Percentiles rank a stretch among this genome's conserved stretches.
Evolutionary conservation across 805 yeast genomes (phyloP).

Genomic region (Candida anglica): DNA sequence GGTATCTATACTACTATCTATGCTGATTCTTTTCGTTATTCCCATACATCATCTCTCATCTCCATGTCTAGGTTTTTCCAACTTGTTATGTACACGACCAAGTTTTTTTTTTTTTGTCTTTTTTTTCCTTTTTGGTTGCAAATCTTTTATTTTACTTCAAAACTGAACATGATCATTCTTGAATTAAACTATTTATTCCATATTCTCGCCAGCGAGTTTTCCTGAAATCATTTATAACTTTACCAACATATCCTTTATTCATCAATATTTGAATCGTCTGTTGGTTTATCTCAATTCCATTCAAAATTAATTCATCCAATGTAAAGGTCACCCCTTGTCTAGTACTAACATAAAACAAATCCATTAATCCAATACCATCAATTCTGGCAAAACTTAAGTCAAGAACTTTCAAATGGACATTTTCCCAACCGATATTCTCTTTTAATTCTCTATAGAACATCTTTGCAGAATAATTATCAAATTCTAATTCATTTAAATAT

Average conservation of each 20-base stretch:
- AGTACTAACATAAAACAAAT: constrained; percentile 16
- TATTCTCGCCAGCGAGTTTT: constrained; percentile 29
- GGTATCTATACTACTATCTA: too few species aligned
- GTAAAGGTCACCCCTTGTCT: constrained; percentile 4
- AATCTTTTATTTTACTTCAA: too few species aligned
- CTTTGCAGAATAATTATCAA: constrained; percentile 31
- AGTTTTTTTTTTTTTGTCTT: too few species aligned
- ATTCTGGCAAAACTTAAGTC: constrained; percentile 37
- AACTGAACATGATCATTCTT: too few species aligned
- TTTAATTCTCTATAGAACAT: constrained; percentile 23
- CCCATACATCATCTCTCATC: too few species aligned
- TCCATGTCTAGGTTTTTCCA: too few species aligned
- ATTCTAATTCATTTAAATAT: constrained; percentile 29
- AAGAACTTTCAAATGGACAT: constrained; percentile 15
- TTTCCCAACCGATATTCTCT: constrained; percentile 10
- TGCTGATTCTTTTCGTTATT: too few species aligned
- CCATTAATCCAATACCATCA: constrained; percentile 37
- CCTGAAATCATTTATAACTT: constrained; percentile 20
- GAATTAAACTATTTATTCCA: constrained; percentile 29
- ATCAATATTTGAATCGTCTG: constrained; percentile 20
- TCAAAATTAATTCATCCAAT: constrained; percentile 20
- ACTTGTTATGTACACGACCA: too few species aligned
- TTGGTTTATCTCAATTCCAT: constrained; percentile 30
- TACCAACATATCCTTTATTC: constrained; percentile 13
- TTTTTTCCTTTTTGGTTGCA: too few species aligned